Conservation (phyloP, 2,329 filamentous ascomycete genomes). For the Trichoderma aggressivum region DNA sequence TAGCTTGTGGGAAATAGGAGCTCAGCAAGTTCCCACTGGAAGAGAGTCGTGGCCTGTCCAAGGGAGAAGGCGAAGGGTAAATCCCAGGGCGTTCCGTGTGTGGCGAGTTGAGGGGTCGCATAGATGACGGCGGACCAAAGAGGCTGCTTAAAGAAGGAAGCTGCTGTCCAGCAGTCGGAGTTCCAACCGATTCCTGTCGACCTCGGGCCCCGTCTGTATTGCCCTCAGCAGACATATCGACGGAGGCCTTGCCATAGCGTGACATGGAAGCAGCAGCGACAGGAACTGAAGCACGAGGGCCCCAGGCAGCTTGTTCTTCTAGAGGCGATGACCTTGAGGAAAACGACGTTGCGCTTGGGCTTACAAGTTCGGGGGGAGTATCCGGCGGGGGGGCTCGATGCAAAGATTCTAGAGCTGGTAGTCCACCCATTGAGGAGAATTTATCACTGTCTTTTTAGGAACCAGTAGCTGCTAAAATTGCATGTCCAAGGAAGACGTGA, state of each 20-base stretch:
- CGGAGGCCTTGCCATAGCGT: conserved; percentile 50
- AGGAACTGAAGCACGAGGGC: conserved; percentile 39
- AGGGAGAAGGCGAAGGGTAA: conserved; percentile 43
- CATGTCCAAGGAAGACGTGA: conserved; percentile 16
- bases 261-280: conserved; percentile 52
- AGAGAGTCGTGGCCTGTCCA: conserved; percentile 45
- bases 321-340: conserved; percentile 42
- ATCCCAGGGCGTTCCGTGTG: conserved; percentile 44
- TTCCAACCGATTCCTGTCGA: conserved; percentile 35
- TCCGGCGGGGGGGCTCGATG: conserved; percentile 50
- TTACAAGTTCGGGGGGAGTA: conserved; percentile 54
- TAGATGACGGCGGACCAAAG: conserved; percentile 47
- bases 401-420: conserved; percentile 49
- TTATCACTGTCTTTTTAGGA: not conserved
- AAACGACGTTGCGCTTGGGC: conserved; percentile 48
- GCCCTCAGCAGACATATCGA: conserved; percentile 43
- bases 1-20: conserved; percentile 47
- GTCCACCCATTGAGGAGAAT: conserved; percentile 53
- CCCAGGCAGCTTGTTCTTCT: conserved; percentile 46
- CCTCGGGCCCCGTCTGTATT: conserved; percentile 36
- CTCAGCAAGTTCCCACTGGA: conserved; percentile 35
- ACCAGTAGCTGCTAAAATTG: not conserved
- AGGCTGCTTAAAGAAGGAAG: conserved; percentile 57
- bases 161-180: conserved; percentile 41
- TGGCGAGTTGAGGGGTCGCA: conserved; percentile 45